Conservation (phyloP, 345 rosid genomes). For the Boechera retrofracta region DNA sequence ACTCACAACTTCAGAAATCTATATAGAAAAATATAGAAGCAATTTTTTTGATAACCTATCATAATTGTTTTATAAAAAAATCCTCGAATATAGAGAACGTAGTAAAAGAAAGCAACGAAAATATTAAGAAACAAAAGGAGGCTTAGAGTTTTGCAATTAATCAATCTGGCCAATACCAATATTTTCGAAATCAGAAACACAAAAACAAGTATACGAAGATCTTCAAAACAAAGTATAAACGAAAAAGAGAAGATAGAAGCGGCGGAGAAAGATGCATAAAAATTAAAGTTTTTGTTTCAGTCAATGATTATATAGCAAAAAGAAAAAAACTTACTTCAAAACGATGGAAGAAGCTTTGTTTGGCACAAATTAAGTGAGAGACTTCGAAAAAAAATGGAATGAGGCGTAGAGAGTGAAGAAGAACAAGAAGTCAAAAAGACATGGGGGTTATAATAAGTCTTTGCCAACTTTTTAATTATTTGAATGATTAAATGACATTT, state of each 20-base stretch:
- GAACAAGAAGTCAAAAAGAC: constrained; percentile 15
- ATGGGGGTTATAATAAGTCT: background rate
- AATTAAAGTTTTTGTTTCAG: too few relatives aligned
- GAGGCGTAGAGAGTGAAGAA: background rate
- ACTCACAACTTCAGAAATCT: background rate
- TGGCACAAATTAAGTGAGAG: background rate
- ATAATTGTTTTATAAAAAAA: too few relatives aligned
- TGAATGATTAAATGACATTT: constrained; percentile 27
- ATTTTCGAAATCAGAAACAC: too few relatives aligned
- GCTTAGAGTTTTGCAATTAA: background rate
- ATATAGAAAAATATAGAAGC: background rate
- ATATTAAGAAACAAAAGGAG: background rate
- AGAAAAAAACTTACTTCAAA: too few relatives aligned
- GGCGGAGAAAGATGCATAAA: too few relatives aligned
- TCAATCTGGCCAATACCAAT: too few relatives aligned
- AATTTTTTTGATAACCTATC: too few relatives aligned
- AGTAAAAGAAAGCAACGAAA: too few relatives aligned
- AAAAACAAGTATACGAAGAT: too few relatives aligned
- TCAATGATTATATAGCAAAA: too few relatives aligned
- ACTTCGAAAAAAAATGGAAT: background rate
- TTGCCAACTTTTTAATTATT: background rate
- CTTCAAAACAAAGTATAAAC: background rate
- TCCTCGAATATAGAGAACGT: too few relatives aligned
- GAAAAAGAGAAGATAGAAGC: background rate
- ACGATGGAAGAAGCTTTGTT: background rate